These are phyloP conservation scores for Blastobotrys ciferrii DNA, from an alignment of 1,139 yeast species.

Conservation along the genomic window DNA sequence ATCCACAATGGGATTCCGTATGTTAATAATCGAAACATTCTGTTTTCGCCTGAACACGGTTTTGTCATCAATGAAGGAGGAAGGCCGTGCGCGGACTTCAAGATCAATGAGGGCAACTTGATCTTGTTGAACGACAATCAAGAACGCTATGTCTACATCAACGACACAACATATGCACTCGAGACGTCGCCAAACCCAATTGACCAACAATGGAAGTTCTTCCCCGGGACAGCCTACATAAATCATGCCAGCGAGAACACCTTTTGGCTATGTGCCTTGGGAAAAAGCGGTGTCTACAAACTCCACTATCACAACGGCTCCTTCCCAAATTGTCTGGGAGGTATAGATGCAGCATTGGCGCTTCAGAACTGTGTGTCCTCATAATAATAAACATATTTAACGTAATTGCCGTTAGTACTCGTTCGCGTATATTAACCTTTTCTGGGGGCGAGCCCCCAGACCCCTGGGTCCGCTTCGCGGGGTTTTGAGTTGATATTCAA, in stretches of 20 bases:
- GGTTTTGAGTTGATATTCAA: no score
- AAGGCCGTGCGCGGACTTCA: neutral
- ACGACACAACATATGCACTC: neutral
- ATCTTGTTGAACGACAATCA: neutral
- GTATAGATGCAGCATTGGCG: neutral
- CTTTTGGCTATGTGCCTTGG: neutral
- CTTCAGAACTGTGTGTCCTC: neutral
- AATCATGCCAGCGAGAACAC: neutral
- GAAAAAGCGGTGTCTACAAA: neutral
- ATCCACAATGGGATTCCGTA: neutral
- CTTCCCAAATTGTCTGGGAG: neutral
- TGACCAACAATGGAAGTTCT: neutral
- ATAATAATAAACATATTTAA: no score
- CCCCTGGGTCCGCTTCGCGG: no score
- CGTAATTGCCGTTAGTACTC: no score
- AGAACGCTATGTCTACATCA: neutral
- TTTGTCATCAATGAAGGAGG: neutral
- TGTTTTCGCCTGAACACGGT: neutral
- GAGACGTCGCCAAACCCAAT: neutral
- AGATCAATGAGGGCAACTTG: neutral
- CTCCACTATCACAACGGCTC: neutral
- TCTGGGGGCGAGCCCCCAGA: no score
- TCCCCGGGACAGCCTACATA: neutral
- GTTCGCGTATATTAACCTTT: no score
- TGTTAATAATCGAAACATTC: neutral